Conservation (phyloP, 139 green algal species). For the Mesotaenium endlicherianum region DNA sequence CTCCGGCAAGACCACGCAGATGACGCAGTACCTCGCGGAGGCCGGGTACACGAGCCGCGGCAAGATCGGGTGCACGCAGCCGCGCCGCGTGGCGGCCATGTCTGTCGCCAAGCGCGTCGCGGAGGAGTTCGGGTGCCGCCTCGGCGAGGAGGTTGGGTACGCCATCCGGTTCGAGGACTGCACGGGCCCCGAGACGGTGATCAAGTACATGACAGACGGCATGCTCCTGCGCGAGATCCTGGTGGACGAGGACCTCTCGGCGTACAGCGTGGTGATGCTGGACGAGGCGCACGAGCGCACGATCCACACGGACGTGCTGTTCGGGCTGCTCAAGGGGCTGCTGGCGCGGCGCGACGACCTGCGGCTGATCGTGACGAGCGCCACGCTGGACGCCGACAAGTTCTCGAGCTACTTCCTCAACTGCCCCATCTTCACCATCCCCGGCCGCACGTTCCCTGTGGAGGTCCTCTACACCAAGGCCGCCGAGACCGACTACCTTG, state of each 20-base stretch:
- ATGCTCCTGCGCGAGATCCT: conserved; percentile 95
- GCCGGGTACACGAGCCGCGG: conserved; percentile 71
- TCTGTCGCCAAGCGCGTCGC: conserved; percentile 91
- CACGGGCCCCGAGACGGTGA: conserved; percentile 78
- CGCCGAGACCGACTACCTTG: conserved; percentile 89
- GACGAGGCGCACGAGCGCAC: conserved; percentile 98
- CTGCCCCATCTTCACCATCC: conserved; percentile 88
- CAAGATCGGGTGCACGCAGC: conserved; percentile 92
- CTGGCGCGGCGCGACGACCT: conserved; percentile 33
- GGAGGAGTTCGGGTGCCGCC: conserved; percentile 82
- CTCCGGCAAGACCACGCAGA: conserved; percentile 96
- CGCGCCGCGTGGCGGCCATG: conserved; percentile 92
- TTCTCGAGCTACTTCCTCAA: conserved; percentile 94
- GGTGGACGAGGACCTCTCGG: conserved; percentile 77
- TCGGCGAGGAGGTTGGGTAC: conserved; percentile 84
- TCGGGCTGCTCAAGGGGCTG: conserved; percentile 92
- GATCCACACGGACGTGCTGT: conserved; percentile 96
- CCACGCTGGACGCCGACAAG: conserved; percentile 95
- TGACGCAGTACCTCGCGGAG: conserved; percentile 92
- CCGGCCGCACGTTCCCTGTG: conserved; percentile 79
- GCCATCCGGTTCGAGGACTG: conserved; percentile 97
- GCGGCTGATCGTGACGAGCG: conserved; percentile 83
- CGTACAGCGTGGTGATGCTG: conserved; percentile 86
- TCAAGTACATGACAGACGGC: conserved; percentile 98
- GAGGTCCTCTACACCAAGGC: conserved; percentile 78